These are phyloP conservation scores for Bipolaris gigantea DNA, from an alignment of 2,329 filamentous ascomycete species.

Conservation along the genomic window DNA sequence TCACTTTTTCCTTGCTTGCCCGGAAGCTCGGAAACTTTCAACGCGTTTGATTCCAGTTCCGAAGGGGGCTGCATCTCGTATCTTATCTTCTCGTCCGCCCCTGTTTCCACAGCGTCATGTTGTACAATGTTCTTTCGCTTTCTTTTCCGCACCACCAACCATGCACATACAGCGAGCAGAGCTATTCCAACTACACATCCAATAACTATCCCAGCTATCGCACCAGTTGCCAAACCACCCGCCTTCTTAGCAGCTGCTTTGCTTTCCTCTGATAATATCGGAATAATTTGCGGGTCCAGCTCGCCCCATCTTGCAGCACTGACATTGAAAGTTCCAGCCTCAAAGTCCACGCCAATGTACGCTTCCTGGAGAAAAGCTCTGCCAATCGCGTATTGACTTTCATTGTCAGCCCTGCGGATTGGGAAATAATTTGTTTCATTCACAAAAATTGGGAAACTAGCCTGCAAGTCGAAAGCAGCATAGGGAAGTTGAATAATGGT, in stretches of 20 bases:
- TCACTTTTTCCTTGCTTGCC: neutral
- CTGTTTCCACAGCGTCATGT: neutral
- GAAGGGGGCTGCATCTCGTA: neutral
- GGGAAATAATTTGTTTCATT: neutral
- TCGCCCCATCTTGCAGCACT: neutral
- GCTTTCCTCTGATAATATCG: neutral
- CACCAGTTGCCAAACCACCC: neutral
- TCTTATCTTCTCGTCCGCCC: neutral
- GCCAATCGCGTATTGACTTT: slow-evolving; percentile 62
- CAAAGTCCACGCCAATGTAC: slow-evolving; percentile 50
- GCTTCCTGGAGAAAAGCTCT: slow-evolving; percentile 69
- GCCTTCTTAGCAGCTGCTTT: neutral
- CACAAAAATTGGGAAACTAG: slow-evolving; percentile 57
- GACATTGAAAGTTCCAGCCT: slow-evolving; percentile 41
- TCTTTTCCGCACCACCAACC: neutral
- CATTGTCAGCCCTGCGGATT: slow-evolving; percentile 43
- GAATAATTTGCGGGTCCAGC: neutral
- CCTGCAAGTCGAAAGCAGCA: slow-evolving; percentile 49
- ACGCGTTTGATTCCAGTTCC: neutral
- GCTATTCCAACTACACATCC: neutral
- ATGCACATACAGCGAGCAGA: neutral
- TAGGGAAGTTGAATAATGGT: slow-evolving; percentile 47
- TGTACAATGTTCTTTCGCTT: neutral
- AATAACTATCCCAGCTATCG: neutral
- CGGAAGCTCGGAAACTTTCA: neutral